Conservation (phyloP, 2,329 filamentous ascomycete genomes). For the Epichloe festucae region DNA sequence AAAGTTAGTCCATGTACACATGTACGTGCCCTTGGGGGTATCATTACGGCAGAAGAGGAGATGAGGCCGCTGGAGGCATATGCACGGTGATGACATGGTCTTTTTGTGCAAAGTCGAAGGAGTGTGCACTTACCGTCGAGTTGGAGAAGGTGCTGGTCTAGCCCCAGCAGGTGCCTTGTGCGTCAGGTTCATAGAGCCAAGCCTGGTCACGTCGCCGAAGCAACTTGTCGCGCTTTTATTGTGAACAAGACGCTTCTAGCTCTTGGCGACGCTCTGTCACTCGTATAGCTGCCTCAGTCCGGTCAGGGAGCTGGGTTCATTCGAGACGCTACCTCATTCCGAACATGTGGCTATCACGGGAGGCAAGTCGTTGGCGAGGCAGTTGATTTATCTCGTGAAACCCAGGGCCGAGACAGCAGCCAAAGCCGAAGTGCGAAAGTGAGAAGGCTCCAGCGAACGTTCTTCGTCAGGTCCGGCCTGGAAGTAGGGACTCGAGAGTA, state of each 20-base stretch:
- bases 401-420: background rate
- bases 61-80: too few species aligned
- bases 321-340: slow-evolving; percentile 46
- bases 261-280: slow-evolving; percentile 12
- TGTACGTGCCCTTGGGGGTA: background rate
- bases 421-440: background rate
- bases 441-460: background rate
- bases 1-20: background rate
- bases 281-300: slow-evolving; percentile 36
- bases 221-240: slow-evolving; percentile 10
- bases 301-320: slow-evolving; percentile 46
- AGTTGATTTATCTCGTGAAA: background rate
- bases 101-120: background rate
- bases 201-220: slow-evolving; percentile 9
- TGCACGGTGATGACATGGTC: too few species aligned
- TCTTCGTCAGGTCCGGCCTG: background rate
- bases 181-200: slow-evolving; percentile 26
- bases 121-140: slow-evolving; percentile 33
- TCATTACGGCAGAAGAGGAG: background rate
- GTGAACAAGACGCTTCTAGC: slow-evolving; percentile 9
- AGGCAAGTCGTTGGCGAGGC: slow-evolving; percentile 3
- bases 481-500: background rate
- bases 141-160: slow-evolving; percentile 43
- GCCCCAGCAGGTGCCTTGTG: slow-evolving; percentile 45
- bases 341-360: slow-evolving; percentile 11